A percentile compares a stretch with the other conserved stretches of the same genome.
These are phyloP conservation scores for Wickerhamiella kazuoi DNA, from an alignment of 805 yeast species.

Conservation along the genomic window DNA sequence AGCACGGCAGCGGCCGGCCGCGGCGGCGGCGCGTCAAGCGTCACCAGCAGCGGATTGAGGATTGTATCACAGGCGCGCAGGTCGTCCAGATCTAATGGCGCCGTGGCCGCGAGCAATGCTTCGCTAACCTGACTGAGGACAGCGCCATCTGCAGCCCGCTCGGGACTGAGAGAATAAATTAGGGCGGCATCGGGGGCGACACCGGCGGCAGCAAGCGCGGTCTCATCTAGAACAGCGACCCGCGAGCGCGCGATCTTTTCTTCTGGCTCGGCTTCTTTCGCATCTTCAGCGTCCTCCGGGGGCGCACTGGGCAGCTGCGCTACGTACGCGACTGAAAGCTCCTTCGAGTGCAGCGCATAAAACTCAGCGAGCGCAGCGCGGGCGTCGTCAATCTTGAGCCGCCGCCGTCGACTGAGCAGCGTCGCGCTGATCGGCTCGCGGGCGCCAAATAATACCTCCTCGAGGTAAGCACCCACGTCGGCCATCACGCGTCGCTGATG, in stretches of 20 bases:
- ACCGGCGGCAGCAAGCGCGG: not conserved
- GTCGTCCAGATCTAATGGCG: not conserved
- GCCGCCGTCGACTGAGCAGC: not conserved
- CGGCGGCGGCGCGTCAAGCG: not conserved
- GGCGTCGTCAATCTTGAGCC: not conserved
- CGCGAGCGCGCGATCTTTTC: not conserved
- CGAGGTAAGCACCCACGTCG: not conserved
- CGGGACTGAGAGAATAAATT: not conserved
- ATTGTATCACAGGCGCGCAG: not conserved
- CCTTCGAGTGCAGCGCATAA: not conserved
- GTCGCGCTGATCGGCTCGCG: not conserved
- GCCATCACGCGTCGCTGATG: too few relatives aligned
- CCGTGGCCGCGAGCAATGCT: not conserved
- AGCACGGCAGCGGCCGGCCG: not conserved
- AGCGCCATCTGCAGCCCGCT: not conserved
- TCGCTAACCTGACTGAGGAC: not conserved
- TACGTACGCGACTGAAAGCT: not conserved
- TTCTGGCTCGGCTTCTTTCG: too few relatives aligned
- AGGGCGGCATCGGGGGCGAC: not conserved
- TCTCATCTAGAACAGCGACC: not conserved
- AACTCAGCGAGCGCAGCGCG: not conserved
- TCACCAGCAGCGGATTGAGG: not conserved
- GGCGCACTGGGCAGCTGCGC: not conserved
- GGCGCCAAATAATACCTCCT: not conserved
- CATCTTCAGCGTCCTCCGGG: too few relatives aligned